These are phyloP conservation scores for Plantago lanceolata DNA, from an alignment of 305 asterid species.

Conservation along the genomic window DNA sequence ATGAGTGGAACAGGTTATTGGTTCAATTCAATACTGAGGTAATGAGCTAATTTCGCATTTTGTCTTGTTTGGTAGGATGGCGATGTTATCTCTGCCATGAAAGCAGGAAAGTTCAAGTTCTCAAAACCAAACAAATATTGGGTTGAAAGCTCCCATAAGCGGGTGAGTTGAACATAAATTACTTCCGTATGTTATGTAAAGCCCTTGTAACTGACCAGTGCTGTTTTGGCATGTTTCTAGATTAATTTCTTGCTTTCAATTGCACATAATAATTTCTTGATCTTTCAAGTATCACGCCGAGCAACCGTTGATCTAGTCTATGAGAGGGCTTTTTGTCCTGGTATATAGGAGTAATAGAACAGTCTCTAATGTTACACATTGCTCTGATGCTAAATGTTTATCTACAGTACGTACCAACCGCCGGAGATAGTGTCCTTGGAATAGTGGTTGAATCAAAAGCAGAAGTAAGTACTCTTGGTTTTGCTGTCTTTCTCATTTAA, in stretches of 20 bases:
- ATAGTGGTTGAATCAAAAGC: slow-evolving; percentile 75
- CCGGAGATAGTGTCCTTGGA: slow-evolving; percentile 86
- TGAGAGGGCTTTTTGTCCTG: no score
- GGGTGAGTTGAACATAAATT: slow-evolving; percentile 49
- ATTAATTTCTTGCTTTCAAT: slow-evolving; percentile 1
- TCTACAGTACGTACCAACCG: slow-evolving; percentile 68
- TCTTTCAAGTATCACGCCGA: no score
- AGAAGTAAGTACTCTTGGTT: slow-evolving; percentile 61
- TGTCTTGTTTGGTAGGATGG: slow-evolving; percentile 52
- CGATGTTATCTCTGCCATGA: slow-evolving; percentile 59
- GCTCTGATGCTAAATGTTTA: slow-evolving; percentile 15
- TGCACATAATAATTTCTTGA: not conserved
- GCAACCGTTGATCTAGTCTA: no score
- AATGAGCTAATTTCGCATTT: not conserved
- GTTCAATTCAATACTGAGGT: no score
- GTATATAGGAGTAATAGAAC: no score
- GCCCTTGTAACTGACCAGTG: not conserved
- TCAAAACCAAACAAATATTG: slow-evolving; percentile 84
- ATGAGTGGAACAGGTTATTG: no score
- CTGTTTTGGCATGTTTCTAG: not conserved
- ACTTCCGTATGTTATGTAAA: slow-evolving; percentile 1
- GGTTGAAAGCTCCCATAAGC: slow-evolving; percentile 89
- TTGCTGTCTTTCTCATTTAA: not conserved
- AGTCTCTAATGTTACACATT: not conserved
- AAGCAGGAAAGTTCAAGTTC: slow-evolving; percentile 73